These are phyloP conservation scores for Stagonosporopsis vannaccii DNA, from an alignment of 2,329 filamentous ascomycete genomes.

Conservation along the genomic window DNA sequence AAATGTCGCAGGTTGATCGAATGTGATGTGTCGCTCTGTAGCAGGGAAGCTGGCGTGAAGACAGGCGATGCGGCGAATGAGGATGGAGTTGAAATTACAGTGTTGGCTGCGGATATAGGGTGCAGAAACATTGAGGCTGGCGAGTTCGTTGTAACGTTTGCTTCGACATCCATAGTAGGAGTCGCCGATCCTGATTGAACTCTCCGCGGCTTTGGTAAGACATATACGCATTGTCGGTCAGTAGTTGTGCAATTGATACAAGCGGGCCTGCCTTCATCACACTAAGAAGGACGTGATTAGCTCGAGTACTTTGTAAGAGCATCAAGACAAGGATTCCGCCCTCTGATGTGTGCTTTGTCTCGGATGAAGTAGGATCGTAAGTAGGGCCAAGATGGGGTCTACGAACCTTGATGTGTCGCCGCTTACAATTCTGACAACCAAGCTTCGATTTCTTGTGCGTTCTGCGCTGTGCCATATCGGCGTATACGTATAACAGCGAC, in stretches of 20 bases:
- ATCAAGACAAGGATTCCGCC: neutral
- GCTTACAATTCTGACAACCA: conserved; percentile 31
- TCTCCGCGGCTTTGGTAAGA: conserved; percentile 3
- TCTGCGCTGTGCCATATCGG: conserved; percentile 15
- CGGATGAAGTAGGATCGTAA: neutral
- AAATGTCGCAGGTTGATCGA: conserved; percentile 29
- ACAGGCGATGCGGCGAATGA: conserved; percentile 3
- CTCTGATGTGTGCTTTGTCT: neutral
- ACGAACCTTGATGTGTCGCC: conserved; percentile 32
- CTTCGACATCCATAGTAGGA: neutral
- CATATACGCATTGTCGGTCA: conserved; percentile 26
- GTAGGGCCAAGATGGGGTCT: neutral
- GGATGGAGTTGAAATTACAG: conserved; percentile 1
- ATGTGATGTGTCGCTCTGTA: conserved; percentile 2
- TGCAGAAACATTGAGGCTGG: neutral
- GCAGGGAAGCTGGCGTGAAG: conserved; percentile 7
- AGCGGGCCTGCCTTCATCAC: conserved; percentile 27
- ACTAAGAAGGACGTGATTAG: conserved; percentile 15
- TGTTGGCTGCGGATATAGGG: neutral
- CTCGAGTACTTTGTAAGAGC: neutral
- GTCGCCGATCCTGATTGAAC: conserved; percentile 7
- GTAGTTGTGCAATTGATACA: conserved; percentile 26
- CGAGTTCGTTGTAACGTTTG: neutral
- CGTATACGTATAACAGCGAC: neutral
- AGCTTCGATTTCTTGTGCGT: conserved; percentile 31